Conservation (phyloP, 305 asterid genomes). For the Monarda citriodora region DNA sequence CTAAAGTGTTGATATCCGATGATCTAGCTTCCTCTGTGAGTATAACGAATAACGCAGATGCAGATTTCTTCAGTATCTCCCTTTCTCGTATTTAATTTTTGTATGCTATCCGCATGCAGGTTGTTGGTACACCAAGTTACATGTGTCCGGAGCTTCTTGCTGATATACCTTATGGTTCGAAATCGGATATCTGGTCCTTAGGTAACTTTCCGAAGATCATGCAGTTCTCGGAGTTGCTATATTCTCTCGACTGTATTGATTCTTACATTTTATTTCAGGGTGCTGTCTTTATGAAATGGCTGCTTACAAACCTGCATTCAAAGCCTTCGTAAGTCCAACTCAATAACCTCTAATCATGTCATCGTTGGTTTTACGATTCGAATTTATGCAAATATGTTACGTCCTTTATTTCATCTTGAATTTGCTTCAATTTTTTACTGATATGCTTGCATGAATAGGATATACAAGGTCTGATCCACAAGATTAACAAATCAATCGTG, state of each 20-base stretch:
- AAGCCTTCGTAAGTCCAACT: conserved; percentile 88
- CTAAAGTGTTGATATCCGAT: conserved; percentile 84
- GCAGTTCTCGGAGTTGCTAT: conserved; percentile 13
- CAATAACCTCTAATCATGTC: conserved; percentile 4
- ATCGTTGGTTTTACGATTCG: not conserved
- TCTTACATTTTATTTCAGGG: conserved; percentile 43
- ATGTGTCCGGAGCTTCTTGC: conserved; percentile 99
- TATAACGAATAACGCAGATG: conserved; percentile 14
- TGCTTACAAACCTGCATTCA: conserved; percentile 88
- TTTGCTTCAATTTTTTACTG: not conserved
- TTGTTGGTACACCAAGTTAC: conserved; percentile 99
- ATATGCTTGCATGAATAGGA: conserved; percentile 57
- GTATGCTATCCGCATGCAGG: conserved; percentile 42
- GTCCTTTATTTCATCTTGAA: no score
- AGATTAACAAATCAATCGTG: conserved; percentile 89
- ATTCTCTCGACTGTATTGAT: conserved; percentile 19
- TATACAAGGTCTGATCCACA: conserved; percentile 97
- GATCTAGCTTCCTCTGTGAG: conserved; percentile 99
- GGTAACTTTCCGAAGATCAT: conserved; percentile 46
- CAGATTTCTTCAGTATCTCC: conserved; percentile 7
- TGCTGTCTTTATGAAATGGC: conserved; percentile 98
- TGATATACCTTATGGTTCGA: conserved; percentile 98
- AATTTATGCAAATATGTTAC: not conserved
- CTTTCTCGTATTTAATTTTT: not conserved
- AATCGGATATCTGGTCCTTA: conserved; percentile 99